These are phyloP conservation scores for Fusarium sulawesiense DNA, from an alignment of 2,329 filamentous ascomycete species.

Conservation along the genomic window DNA sequence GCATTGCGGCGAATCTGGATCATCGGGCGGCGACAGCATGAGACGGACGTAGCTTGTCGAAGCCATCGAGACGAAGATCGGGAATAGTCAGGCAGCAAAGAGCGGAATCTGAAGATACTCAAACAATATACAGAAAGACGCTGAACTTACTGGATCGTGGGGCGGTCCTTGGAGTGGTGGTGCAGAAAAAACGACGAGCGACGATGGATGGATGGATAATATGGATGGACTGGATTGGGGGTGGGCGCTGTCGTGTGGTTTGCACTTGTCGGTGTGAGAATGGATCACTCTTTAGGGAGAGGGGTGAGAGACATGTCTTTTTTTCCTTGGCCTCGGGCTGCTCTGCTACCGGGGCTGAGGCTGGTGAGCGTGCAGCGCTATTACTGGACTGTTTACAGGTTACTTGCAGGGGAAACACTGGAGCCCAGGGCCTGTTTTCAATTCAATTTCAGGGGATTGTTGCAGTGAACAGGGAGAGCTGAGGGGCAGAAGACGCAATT, in stretches of 20 bases:
- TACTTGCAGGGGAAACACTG: conserved; percentile 33
- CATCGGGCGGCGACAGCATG: conserved; percentile 30
- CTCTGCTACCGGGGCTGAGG: conserved; percentile 23
- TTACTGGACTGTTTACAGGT: conserved; percentile 31
- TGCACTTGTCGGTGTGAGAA: conserved; percentile 50
- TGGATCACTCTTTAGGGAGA: conserved; percentile 35
- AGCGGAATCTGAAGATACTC: conserved; percentile 19
- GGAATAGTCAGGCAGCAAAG: conserved; percentile 20
- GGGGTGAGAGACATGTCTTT: conserved; percentile 41
- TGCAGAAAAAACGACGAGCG: conserved; percentile 49
- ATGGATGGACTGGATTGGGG: conserved; percentile 28
- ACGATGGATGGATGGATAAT: conserved; percentile 38
- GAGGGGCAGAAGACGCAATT: conserved; percentile 29
- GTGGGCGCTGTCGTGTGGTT: conserved; percentile 44
- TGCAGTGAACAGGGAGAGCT: conserved; percentile 13
- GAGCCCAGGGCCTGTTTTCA: conserved; percentile 39
- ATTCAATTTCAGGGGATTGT: conserved; percentile 31
- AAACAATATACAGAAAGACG: conserved; percentile 25
- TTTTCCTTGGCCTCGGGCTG: conserved; percentile 40
- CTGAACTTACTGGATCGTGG: conserved; percentile 47
- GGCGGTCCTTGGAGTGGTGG: conserved; percentile 47
- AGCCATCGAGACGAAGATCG: conserved; percentile 38
- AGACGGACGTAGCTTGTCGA: conserved; percentile 30
- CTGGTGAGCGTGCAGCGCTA: conserved; percentile 24
- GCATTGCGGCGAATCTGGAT: conserved; percentile 28